Evolutionary conservation across 164 flowering plant genomes (phyloP).

Genomic region (Kalanchoe fedtschenkoi): DNA sequence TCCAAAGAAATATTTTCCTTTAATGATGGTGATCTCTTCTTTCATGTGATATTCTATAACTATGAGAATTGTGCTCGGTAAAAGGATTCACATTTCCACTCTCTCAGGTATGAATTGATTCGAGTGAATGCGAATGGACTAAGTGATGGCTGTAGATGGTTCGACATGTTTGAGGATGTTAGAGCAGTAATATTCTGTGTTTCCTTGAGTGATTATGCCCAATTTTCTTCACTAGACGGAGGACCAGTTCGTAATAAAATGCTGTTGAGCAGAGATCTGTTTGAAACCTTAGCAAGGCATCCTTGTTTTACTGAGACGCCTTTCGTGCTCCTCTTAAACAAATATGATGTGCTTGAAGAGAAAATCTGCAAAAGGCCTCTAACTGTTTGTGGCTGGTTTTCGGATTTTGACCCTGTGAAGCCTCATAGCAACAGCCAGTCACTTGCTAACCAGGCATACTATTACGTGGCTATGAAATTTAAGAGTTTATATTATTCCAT

Average conservation of each 20-base stretch:
- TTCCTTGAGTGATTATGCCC: slow-evolving; percentile 40
- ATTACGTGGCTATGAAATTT: slow-evolving; percentile 47
- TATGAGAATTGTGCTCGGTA: neutral
- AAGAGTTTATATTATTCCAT: slow-evolving; percentile 37
- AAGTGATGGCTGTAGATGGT: slow-evolving; percentile 45
- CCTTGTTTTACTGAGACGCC: slow-evolving; percentile 34
- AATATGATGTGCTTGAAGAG: slow-evolving; percentile 45
- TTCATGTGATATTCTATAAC: too few species aligned
- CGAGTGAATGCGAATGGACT: slow-evolving; percentile 34
- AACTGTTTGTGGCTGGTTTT: slow-evolving; percentile 42
- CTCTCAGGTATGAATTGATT: slow-evolving; percentile 35
- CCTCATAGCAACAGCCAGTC: slow-evolving; percentile 26
- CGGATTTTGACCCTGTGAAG: slow-evolving; percentile 37
- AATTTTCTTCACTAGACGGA: slow-evolving; percentile 14
- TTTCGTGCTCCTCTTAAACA: slow-evolving; percentile 42
- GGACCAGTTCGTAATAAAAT: slow-evolving; percentile 33
- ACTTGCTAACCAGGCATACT: slow-evolving; percentile 39
- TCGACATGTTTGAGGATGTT: slow-evolving; percentile 55
- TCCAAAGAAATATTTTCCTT: neutral
- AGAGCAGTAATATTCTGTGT: slow-evolving; percentile 38
- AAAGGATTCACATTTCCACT: neutral
- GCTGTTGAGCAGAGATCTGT: slow-evolving; percentile 32
- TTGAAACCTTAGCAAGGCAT: slow-evolving; percentile 34
- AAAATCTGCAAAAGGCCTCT: slow-evolving; percentile 29
- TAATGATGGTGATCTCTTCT: neutral